Evolutionary conservation across 352 stramenopile species (phyloP).

Genomic region (Paralagenidium karlingii): DNA sequence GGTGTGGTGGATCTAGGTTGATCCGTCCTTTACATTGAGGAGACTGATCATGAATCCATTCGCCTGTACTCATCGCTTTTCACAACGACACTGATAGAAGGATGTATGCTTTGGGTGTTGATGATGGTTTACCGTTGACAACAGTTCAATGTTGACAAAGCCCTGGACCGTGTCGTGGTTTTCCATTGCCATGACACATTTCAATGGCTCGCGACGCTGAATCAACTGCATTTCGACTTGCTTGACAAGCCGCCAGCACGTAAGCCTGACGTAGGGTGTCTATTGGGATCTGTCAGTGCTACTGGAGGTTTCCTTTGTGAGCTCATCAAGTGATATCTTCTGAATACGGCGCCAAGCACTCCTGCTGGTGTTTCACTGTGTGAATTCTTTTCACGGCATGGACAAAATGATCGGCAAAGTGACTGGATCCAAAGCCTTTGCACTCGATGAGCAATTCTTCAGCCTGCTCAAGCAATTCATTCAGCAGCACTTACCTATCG

Average conservation of each 20-base stretch:
- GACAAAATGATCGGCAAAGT: conserved; percentile 48
- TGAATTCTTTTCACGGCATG: conserved; percentile 51
- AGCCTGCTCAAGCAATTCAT: conserved; percentile 58
- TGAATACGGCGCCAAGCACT: no score
- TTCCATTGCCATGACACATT: conserved; percentile 52
- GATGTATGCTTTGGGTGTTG: no score
- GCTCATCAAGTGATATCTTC: neutral
- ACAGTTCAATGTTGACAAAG: conserved; percentile 8
- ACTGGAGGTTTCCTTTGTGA: neutral
- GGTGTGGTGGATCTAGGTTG: conserved; percentile 2
- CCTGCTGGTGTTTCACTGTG: conserved; percentile 42
- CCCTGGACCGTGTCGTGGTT: conserved; percentile 19
- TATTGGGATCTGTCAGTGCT: neutral
- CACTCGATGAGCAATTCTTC: conserved; percentile 49
- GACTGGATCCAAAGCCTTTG: conserved; percentile 31
- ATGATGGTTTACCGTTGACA: conserved; percentile 4
- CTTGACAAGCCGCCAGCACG: conserved; percentile 25
- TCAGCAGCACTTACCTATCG: conserved; percentile 50
- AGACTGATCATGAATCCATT: no score
- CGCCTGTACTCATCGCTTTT: no score
- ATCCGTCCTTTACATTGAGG: conserved; percentile 1
- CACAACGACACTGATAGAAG: no score
- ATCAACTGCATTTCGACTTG: conserved; percentile 53
- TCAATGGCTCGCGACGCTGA: conserved; percentile 62
- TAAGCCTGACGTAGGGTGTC: no score